Base-by-base conservation (phyloP, 306 rosid genomes). In the Sechiopsis laciniata region DNA sequence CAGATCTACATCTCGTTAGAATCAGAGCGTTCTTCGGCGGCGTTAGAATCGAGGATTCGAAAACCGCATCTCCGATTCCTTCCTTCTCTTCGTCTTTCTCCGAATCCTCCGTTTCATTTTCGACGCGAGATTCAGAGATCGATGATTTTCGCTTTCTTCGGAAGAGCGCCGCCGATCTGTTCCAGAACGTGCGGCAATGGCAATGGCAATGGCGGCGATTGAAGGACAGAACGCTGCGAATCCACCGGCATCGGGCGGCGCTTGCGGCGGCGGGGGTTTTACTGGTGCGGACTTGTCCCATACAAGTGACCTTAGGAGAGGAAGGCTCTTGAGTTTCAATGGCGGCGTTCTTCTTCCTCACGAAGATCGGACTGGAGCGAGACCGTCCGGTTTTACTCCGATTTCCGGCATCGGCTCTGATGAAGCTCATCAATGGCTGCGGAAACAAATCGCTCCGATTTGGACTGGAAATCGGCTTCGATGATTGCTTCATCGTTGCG, bases 1-100 rank as follows among this genome's bases (percentile, higher is more conserved):
- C 88, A 22, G 96, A 90, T 84, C 92, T 88, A 55, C 97, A 88
- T 12, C 97, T 82, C 12, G 89, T 90, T 4, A 92, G 74, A 16
- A 90, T 68, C 57, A 90, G 82, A 53, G 93, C 96, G 54, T 92
- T 87, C 67, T 82, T 88, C 9, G 95, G 96, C 0, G 96, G 95
- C 0, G 85, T 20, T 53, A 73, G 60, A 5, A 65, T 16, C 8
- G 82, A 60, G 2, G 76, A 63, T 56, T 57, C 78, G 14, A 79
- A 76, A 13, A 60, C 78, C 55, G 7, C 48, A 56, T 78, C 83
- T 2, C 55, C 62, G 1, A 14, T 74, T 16, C 51, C 51, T 8
- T 80, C 81, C n/a, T 32, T 29, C 16, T 74, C 82, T 26, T 75
- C 81, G 37, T 80, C 78, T 42, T 60, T 62, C 67, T 82, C 87